phyloP scores from a whole-genome alignment of 257 asterid genomes.

The Solanum virginianum region DNA sequence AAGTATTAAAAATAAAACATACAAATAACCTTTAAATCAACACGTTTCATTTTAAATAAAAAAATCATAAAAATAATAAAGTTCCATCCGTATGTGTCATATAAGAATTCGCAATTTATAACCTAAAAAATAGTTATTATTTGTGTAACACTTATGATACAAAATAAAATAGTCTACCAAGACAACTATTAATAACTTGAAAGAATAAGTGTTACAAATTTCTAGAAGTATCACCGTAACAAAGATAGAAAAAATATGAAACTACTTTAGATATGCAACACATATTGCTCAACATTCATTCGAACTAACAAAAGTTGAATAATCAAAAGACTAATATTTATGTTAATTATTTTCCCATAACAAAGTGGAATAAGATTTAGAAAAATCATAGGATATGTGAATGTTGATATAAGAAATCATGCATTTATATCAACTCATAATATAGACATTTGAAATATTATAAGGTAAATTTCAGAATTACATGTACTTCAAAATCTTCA shows the following conservation, averaged over 20 bases:
- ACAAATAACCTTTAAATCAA: neutral
- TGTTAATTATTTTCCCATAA: neutral
- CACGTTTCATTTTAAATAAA: neutral
- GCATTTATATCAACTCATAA: neutral
- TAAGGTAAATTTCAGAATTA: too few relatives aligned
- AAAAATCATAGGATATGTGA: neutral
- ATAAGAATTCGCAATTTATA: neutral
- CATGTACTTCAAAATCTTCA: too few relatives aligned
- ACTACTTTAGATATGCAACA: neutral
- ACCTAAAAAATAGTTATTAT: neutral
- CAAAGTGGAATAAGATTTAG: neutral
- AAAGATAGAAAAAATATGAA: neutral
- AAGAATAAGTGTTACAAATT: neutral
- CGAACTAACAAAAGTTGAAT: neutral
- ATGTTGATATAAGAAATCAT: neutral
- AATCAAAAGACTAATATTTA: neutral
- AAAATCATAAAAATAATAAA: neutral
- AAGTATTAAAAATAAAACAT: neutral
- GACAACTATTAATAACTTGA: neutral
- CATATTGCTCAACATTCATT: neutral
- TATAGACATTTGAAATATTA: neutral
- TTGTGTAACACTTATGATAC: neutral
- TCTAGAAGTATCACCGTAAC: neutral
- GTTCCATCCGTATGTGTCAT: neutral
- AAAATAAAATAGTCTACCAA: neutral